Evolutionary conservation across 345 rosid genomes (phyloP).

Genomic region (Mangifera indica): DNA sequence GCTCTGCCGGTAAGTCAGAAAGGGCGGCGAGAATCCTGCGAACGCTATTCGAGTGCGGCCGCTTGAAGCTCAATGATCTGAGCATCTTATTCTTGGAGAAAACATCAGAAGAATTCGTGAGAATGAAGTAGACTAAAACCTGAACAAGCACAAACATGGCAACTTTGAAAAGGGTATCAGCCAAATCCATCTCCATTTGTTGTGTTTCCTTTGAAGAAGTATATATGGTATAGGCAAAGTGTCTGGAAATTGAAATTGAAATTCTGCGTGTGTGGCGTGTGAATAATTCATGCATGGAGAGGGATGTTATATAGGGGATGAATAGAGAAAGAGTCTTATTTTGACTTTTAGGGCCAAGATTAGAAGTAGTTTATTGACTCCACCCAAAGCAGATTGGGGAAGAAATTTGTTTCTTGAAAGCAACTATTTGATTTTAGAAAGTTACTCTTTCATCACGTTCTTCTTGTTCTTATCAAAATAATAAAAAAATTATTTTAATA

Average conservation of each 20-base stretch:
- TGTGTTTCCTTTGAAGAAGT: background rate
- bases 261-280: background rate
- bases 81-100: constrained; percentile 42
- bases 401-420: constrained; percentile 3
- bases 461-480: too few relatives aligned
- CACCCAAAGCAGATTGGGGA: background rate
- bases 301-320: background rate
- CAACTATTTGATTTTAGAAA: background rate
- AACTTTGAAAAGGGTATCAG: constrained; percentile 36
- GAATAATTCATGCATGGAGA: background rate
- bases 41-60: constrained; percentile 49
- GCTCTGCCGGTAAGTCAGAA: constrained; percentile 52
- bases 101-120: constrained; percentile 44
- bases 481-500: too few relatives aligned
- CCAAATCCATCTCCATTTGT: constrained; percentile 9
- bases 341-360: constrained; percentile 12
- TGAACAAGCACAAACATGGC: constrained; percentile 45
- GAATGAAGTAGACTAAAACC: constrained; percentile 49
- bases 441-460: background rate
- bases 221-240: background rate
- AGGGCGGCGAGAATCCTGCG: constrained; percentile 44
- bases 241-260: background rate
- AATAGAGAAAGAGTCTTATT: background rate
- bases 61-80: constrained; percentile 43
- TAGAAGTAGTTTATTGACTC: background rate